Conservation (phyloP, 768 basidiomycete species). For the Botryobasidium botryosum region DNA sequence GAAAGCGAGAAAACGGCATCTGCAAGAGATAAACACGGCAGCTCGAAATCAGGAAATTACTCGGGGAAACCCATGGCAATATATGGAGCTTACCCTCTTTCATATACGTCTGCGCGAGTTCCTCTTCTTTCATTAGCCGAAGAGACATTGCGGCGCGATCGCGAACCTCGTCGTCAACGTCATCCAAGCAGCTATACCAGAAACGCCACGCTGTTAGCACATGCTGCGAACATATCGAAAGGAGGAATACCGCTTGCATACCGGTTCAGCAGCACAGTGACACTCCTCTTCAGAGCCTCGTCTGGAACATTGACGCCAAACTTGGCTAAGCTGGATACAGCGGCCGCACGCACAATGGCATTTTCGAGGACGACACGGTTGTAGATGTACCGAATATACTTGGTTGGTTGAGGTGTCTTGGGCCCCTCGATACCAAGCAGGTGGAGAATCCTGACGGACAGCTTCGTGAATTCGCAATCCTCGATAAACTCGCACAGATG, state of each 20-base stretch:
- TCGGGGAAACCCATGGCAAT: not conserved
- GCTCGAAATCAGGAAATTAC: not conserved
- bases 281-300: conserved; percentile 59
- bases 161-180: conserved; percentile 96
- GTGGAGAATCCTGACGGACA: conserved; percentile 92
- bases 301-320: conserved; percentile 87
- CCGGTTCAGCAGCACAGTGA: conserved; percentile 76
- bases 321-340: conserved; percentile 87
- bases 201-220: conserved; percentile 5
- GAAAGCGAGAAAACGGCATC: conserved; percentile 90
- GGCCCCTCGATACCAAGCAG: conserved; percentile 93
- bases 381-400: conserved; percentile 99
- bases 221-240: not conserved
- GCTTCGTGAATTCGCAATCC: conserved; percentile 98
- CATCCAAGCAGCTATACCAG: conserved; percentile 67
- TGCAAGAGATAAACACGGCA: conserved; percentile 19
- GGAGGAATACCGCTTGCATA: conserved; percentile 19
- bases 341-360: conserved; percentile 91
- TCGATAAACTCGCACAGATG: conserved; percentile 99
- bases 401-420: conserved; percentile 87
- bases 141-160: conserved; percentile 95
- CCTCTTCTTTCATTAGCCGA: conserved; percentile 60
- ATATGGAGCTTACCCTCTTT: conserved; percentile 55
- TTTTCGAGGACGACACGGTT: conserved; percentile 98
- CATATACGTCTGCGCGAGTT: conserved; percentile 71